Conservation (phyloP, 805 yeast species). For the Candida jianshihensis region DNA sequence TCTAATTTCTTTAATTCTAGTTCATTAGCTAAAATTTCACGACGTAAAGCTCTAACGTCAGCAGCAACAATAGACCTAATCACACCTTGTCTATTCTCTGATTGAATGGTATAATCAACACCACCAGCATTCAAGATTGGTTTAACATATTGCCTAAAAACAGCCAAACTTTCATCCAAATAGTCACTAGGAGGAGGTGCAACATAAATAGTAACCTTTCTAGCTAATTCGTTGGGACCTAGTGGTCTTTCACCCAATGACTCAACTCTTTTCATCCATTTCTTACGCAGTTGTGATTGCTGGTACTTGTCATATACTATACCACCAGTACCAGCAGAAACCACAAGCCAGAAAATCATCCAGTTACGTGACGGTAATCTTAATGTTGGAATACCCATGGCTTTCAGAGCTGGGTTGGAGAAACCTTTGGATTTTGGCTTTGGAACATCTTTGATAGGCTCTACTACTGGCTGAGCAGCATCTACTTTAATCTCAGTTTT, state of each 20-base stretch:
- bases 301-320: slow-evolving; percentile 70
- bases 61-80: slow-evolving; percentile 79
- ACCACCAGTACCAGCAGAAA: slow-evolving; percentile 66
- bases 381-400: slow-evolving; percentile 77
- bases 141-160: slow-evolving; percentile 74
- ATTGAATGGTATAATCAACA: slow-evolving; percentile 69
- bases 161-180: slow-evolving; percentile 61
- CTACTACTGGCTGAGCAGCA: too few relatives aligned
- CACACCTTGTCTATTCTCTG: slow-evolving; percentile 83
- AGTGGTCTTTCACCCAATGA: slow-evolving; percentile 43
- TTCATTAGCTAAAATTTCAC: slow-evolving; percentile 30
- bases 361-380: slow-evolving; percentile 88
- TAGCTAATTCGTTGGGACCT: slow-evolving; percentile 45
- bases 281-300: slow-evolving; percentile 56
- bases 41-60: slow-evolving; percentile 64
- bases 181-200: slow-evolving; percentile 98
- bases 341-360: slow-evolving; percentile 78
- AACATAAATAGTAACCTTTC: slow-evolving; percentile 74
- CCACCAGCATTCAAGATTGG: slow-evolving; percentile 83
- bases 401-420: slow-evolving; percentile 72
- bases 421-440: slow-evolving; percentile 31
- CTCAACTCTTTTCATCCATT: slow-evolving; percentile 58
- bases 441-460: slow-evolving; percentile 2
- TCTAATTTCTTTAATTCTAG: slow-evolving; percentile 14
- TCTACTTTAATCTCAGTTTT: background rate